Evolutionary conservation across 1,139 yeast species (phyloP).

Genomic region (Entelexis paramagnoliae): DNA sequence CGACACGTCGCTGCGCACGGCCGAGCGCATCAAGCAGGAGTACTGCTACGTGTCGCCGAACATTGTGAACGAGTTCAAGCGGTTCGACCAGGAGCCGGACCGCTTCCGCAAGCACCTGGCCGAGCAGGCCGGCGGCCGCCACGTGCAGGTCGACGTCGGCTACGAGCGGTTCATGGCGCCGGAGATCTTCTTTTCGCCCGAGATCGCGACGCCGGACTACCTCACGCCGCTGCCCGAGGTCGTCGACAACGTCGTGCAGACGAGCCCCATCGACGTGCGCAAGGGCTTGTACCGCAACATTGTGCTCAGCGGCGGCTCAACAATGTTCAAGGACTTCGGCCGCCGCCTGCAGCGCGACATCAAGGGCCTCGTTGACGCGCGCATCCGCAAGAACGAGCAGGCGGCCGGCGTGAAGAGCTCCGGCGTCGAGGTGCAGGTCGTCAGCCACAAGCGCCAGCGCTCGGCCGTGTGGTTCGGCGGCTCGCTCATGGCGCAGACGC

Average conservation of each 20-base stretch:
- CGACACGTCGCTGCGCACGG: slow-evolving; percentile 88
- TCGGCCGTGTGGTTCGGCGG: slow-evolving; percentile 99
- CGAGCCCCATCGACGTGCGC: slow-evolving; percentile 95
- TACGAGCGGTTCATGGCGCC: slow-evolving; percentile 97
- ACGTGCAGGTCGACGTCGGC: slow-evolving; percentile 76
- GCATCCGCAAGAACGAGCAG: slow-evolving; percentile 73
- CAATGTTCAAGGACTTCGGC: slow-evolving; percentile 97
- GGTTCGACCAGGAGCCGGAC: slow-evolving; percentile 78
- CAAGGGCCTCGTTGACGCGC: slow-evolving; percentile 73
- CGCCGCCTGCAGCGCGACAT: slow-evolving; percentile 94
- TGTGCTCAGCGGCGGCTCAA: slow-evolving; percentile 92
- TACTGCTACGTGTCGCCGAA: slow-evolving; percentile 97
- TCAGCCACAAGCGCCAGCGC: slow-evolving; percentile 92
- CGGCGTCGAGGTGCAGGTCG: slow-evolving; percentile 95
- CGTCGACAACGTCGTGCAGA: slow-evolving; percentile 89
- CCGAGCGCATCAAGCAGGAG: slow-evolving; percentile 92
- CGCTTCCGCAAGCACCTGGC: slow-evolving; percentile 89
- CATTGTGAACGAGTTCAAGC: slow-evolving; percentile 89
- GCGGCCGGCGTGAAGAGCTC: slow-evolving; percentile 61
- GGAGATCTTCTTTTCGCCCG: slow-evolving; percentile 96
- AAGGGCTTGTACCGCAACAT: slow-evolving; percentile 91
- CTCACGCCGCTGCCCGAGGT: slow-evolving; percentile 90
- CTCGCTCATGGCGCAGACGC: slow-evolving; percentile 88
- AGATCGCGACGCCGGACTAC: slow-evolving; percentile 89
- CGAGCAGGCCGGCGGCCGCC: slow-evolving; percentile 62